A percentile compares a stretch with the other conserved stretches of the same genome.
Conservation (phyloP, 805 yeast genomes). For the Priceomyces melissophilus region DNA sequence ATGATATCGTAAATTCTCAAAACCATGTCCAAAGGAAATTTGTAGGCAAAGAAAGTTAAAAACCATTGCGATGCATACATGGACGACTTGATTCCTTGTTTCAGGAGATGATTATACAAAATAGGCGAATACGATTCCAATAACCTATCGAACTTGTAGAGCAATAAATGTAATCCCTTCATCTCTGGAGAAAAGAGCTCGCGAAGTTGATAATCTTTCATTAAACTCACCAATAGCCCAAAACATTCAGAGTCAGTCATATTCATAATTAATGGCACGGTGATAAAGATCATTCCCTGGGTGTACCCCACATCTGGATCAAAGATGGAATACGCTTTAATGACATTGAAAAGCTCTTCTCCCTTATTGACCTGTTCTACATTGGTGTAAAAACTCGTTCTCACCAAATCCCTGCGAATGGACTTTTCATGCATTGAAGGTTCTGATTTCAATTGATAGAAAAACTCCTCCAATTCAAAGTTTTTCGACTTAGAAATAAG, state of each 20-base stretch:
- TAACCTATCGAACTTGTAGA: conserved; percentile 88
- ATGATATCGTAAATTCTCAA: conserved; percentile 83
- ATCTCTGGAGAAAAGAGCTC: conserved; percentile 79
- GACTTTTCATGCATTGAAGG: conserved; percentile 66
- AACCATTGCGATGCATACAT: conserved; percentile 99
- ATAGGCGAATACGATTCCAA: conserved; percentile 74
- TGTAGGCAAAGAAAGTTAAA: conserved; percentile 89
- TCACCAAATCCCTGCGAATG: conserved; percentile 75
- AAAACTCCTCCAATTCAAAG: conserved; percentile 56
- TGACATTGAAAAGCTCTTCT: conserved; percentile 65
- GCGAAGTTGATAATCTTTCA: conserved; percentile 82
- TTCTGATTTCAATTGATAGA: conserved; percentile 45
- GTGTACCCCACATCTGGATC: conserved; percentile 97
- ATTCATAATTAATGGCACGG: conserved; percentile 79
- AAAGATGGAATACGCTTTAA: conserved; percentile 78
- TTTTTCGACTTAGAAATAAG: conserved; percentile 77
- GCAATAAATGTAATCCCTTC: conserved; percentile 84
- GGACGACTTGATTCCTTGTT: conserved; percentile 85
- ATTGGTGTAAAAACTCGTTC: conserved; percentile 77
- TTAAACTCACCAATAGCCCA: conserved; percentile 71
- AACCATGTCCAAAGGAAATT: conserved; percentile 87
- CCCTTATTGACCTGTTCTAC: conserved; percentile 52
- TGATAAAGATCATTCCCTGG: conserved; percentile 95
- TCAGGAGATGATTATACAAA: conserved; percentile 68
- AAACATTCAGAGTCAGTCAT: conserved; percentile 84